These are phyloP conservation scores for Globisporangium orthogonon DNA, from an alignment of 352 stramenopile species.

Conservation along the genomic window DNA sequence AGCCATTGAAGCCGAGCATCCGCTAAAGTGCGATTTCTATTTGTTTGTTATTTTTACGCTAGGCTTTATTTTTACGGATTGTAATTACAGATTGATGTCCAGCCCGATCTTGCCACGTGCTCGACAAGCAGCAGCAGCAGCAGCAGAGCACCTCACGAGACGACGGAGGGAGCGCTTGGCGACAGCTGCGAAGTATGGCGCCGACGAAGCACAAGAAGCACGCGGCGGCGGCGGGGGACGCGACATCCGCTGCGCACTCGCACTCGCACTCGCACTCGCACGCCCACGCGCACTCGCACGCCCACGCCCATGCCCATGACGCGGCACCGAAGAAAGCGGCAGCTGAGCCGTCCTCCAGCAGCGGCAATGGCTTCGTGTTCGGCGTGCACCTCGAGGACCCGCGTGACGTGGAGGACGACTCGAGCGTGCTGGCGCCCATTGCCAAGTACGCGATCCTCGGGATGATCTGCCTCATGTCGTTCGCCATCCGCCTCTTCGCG, in stretches of 20 bases:
- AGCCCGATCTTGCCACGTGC: too few relatives aligned
- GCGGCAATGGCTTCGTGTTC: slow-evolving; percentile 28
- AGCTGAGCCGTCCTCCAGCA: not conserved
- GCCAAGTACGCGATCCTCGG: slow-evolving; percentile 88
- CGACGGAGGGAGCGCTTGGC: too few relatives aligned
- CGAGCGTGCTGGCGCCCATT: slow-evolving; percentile 63
- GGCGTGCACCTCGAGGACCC: slow-evolving; percentile 53
- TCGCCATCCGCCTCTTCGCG: slow-evolving; percentile 91
- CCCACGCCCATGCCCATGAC: not conserved
- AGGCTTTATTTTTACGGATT: not conserved
- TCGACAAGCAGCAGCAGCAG: too few relatives aligned
- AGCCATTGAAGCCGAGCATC: slow-evolving; percentile 32
- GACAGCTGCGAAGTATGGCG: too few relatives aligned
- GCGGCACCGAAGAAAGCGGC: slow-evolving; percentile 9
- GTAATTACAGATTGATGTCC: not conserved
- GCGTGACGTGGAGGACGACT: slow-evolving; percentile 63
- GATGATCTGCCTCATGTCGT: slow-evolving; percentile 92
- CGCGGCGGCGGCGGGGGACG: too few relatives aligned
- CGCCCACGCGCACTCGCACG: not conserved
- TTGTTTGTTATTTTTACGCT: not conserved
- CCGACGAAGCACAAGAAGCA: too few relatives aligned
- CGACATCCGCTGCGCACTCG: not conserved
- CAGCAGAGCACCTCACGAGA: too few relatives aligned
- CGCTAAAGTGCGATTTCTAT: not conserved
- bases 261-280: not conserved